Conservation (phyloP, 352 stramenopile genomes). For the Pythium grandisporangium region DNA sequence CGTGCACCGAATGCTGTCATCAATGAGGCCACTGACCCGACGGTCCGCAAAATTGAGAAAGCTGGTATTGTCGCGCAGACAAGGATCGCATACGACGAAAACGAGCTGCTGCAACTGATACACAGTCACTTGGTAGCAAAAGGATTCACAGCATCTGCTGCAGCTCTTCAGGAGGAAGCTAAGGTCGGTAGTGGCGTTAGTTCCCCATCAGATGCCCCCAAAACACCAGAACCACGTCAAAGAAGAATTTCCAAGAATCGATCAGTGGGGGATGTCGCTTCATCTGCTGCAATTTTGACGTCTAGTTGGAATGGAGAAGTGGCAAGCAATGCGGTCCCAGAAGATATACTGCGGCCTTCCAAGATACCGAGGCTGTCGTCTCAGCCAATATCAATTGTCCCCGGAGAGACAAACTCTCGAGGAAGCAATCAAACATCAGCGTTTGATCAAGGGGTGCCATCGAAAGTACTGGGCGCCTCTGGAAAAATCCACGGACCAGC, state of each 20-base stretch:
- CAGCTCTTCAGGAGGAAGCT: constrained; percentile 38
- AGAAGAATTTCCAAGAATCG: no score
- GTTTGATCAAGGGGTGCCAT: no score
- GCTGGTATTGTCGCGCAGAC: constrained; percentile 84
- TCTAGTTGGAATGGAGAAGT: no score
- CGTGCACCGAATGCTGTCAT: constrained; percentile 76
- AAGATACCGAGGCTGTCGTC: constrained; percentile 8
- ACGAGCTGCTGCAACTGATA: constrained; percentile 78
- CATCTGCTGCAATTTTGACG: no score
- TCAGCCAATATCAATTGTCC: no score
- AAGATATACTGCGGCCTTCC: constrained; percentile 1
- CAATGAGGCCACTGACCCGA: constrained; percentile 82
- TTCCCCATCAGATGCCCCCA: neutral
- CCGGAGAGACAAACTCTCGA: no score
- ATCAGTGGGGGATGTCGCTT: no score
- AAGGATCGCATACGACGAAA: constrained; percentile 75
- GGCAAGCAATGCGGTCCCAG: neutral
- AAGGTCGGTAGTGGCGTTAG: constrained; percentile 8
- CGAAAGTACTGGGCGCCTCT: no score
- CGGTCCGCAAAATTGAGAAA: constrained; percentile 84
- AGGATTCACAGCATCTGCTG: constrained; percentile 47
- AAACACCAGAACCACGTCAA: constrained; percentile 6
- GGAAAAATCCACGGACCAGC: no score
- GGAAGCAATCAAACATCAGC: neutral
- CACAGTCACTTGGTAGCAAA: constrained; percentile 76